Percentiles rank a stretch among this genome's conserved stretches.
Evolutionary conservation across 225 moss, liverwort and hornwort genomes (phyloP).

Genomic region (Ulota crispa): DNA sequence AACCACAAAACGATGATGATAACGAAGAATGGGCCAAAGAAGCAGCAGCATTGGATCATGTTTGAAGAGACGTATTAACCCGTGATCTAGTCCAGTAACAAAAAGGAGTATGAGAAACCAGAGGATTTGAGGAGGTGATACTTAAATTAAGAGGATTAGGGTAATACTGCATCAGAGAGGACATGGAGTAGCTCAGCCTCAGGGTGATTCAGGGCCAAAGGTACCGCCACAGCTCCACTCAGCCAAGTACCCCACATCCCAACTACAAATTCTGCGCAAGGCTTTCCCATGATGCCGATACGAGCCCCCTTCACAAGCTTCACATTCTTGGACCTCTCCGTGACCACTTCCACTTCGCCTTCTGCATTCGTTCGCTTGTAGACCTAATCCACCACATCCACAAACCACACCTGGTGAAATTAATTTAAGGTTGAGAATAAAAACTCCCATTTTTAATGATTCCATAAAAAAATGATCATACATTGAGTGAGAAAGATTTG

Average conservation of each 20-base stretch:
- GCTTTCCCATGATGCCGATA: conserved; percentile 86
- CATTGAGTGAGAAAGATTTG: not conserved
- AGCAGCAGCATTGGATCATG: not conserved
- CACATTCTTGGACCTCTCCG: conserved; percentile 35
- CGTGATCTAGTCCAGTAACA: not conserved
- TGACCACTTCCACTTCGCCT: conserved; percentile 41
- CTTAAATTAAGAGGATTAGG: not conserved
- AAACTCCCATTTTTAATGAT: not conserved
- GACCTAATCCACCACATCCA: conserved; percentile 29
- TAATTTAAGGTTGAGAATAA: not conserved
- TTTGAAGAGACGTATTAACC: not conserved
- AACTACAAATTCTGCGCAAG: conserved; percentile 79
- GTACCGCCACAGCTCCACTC: conserved; percentile 86
- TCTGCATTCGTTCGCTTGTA: conserved; percentile 45
- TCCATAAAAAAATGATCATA: not conserved
- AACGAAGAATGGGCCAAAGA: not conserved
- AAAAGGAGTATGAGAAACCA: not conserved
- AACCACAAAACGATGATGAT: not conserved
- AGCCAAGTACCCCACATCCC: conserved; percentile 91
- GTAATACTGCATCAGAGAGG: conserved; percentile 74
- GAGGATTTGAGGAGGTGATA: not conserved
- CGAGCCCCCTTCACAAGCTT: conserved; percentile 46
- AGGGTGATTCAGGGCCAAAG: conserved; percentile 85
- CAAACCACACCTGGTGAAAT: not conserved
- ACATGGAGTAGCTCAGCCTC: conserved; percentile 89